phyloP scores from a whole-genome alignment of 78 protist species.

The Dictyostelium citrinum region DNA sequence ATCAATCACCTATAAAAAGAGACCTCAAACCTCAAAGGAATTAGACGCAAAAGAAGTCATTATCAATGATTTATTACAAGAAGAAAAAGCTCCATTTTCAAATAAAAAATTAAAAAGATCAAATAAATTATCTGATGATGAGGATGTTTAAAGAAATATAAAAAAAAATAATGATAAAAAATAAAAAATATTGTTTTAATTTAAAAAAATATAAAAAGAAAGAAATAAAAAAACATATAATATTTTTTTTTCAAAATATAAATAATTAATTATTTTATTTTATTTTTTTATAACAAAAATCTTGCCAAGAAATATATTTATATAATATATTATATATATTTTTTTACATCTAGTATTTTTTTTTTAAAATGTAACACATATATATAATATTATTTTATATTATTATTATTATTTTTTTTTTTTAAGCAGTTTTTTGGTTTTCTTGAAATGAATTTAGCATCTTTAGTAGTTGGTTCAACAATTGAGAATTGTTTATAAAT shows the following conservation, averaged over 20 bases:
- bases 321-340: neutral
- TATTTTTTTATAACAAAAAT: neutral
- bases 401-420: neutral
- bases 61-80: conserved; percentile 13
- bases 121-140: conserved; percentile 3
- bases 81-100: conserved; percentile 37
- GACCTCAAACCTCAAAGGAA: conserved; percentile 12
- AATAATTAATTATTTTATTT: neutral
- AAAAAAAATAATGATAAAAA: neutral
- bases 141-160: neutral
- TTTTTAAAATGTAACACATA: neutral
- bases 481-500: conserved; percentile 19
- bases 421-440: conserved; percentile 18
- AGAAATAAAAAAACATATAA: neutral
- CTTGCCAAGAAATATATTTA: neutral
- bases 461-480: neutral
- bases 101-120: conserved; percentile 5
- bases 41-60: neutral
- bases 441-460: conserved; percentile 4
- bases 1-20: conserved; percentile 31
- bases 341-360: neutral
- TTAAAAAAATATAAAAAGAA: neutral
- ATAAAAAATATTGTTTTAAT: neutral
- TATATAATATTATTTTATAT: too few species aligned
- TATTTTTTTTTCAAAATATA: neutral